phyloP scores from a whole-genome alignment of 2,329 filamentous ascomycete species.

The Bipolaris victoriae region DNA sequence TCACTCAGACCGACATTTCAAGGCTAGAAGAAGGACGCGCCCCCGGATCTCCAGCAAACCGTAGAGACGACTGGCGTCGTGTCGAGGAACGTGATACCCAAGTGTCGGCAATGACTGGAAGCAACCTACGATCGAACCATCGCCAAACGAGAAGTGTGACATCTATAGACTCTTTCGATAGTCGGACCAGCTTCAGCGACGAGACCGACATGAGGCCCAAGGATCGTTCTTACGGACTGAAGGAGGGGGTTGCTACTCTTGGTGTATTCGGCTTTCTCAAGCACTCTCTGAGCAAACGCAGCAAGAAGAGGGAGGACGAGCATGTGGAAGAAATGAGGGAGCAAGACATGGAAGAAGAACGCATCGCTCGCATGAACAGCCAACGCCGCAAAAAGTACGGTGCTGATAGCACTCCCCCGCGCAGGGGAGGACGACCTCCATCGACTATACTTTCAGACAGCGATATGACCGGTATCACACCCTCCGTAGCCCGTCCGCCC shows the following conservation, averaged over 20 bases:
- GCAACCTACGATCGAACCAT: slow-evolving; percentile 50
- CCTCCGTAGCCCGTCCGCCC: slow-evolving; percentile 50
- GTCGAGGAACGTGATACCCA: slow-evolving; percentile 49
- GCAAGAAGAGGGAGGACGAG: slow-evolving; percentile 64
- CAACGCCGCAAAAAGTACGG: slow-evolving; percentile 68
- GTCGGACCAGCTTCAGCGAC: slow-evolving; percentile 47
- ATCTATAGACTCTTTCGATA: slow-evolving; percentile 51
- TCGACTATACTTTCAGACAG: slow-evolving; percentile 54
- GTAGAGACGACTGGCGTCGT: slow-evolving; percentile 44
- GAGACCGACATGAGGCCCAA: slow-evolving; percentile 32
- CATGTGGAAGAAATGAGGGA: slow-evolving; percentile 62
- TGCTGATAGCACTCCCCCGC: slow-evolving; percentile 63
- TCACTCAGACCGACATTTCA: slow-evolving; percentile 56
- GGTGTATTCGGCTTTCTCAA: slow-evolving; percentile 50
- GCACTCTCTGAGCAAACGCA: slow-evolving; percentile 57
- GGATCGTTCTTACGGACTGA: slow-evolving; percentile 45
- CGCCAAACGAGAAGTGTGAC: slow-evolving; percentile 43
- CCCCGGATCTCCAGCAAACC: slow-evolving; percentile 53
- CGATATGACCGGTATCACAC: slow-evolving; percentile 53
- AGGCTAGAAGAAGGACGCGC: slow-evolving; percentile 62
- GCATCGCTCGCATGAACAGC: slow-evolving; percentile 59
- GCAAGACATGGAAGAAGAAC: slow-evolving; percentile 60
- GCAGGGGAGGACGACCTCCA: slow-evolving; percentile 35
- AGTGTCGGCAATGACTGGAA: slow-evolving; percentile 52
- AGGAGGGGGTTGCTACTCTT: slow-evolving; percentile 57